phyloP scores from a whole-genome alignment of 2,329 filamentous ascomycete genomes.

The Exophiala xenobiotica region DNA sequence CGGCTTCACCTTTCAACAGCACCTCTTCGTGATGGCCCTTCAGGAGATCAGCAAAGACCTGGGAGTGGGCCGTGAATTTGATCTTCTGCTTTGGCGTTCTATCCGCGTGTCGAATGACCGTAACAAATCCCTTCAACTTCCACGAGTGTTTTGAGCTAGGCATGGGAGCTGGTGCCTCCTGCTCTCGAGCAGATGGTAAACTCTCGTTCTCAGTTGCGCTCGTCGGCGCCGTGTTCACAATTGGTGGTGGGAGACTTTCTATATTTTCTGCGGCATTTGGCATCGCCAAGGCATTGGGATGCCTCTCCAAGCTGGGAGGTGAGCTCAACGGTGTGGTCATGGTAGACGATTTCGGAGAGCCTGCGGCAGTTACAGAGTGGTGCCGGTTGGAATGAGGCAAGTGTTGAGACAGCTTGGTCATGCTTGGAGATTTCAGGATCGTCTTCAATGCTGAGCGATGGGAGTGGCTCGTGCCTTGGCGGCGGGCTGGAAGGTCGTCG shows the following conservation, averaged over 20 bases:
- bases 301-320: constrained; percentile 36
- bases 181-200: constrained; percentile 22
- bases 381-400: constrained; percentile 44
- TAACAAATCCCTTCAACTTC: constrained; percentile 97
- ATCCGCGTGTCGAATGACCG: constrained; percentile 93
- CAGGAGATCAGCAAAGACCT: constrained; percentile 90
- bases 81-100: constrained; percentile 98
- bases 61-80: constrained; percentile 98
- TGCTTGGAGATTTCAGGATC: constrained; percentile 64
- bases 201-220: constrained; percentile 13
- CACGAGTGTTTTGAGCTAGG: constrained; percentile 85
- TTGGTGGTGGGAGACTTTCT: constrained; percentile 46
- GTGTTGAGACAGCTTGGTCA: constrained; percentile 53
- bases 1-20: constrained; percentile 85
- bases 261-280: constrained; percentile 21
- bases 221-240: constrained; percentile 28
- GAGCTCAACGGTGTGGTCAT: constrained; percentile 36
- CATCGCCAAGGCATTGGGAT: constrained; percentile 5
- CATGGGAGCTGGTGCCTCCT: constrained; percentile 47
- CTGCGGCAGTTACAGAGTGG: constrained; percentile 36
- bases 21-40: constrained; percentile 97
- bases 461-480: constrained; percentile 41
- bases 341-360: constrained; percentile 46
- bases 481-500: constrained; percentile 31
- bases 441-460: constrained; percentile 56